A percentile compares a stretch with the other conserved stretches of the same genome.
Conservation (phyloP, 2,329 filamentous ascomycete species). For the Paramyrothecium roridum region DNA sequence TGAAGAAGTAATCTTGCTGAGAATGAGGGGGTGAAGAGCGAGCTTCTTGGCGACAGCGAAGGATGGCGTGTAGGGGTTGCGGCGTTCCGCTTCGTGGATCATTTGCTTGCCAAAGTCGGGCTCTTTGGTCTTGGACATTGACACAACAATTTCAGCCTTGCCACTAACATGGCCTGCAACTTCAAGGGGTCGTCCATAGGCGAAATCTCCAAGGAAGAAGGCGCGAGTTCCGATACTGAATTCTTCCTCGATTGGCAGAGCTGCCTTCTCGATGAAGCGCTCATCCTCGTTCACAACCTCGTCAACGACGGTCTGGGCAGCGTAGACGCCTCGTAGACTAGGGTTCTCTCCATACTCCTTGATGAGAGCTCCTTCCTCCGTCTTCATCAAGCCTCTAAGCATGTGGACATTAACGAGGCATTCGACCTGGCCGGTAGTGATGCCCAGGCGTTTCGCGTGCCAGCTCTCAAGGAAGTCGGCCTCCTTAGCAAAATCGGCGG, state of each 20-base stretch:
- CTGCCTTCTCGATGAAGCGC: slow-evolving; percentile 85
- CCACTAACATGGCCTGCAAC: slow-evolving; percentile 71
- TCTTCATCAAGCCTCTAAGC: slow-evolving; percentile 86
- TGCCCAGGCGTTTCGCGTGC: slow-evolving; percentile 89
- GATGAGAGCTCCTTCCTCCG: slow-evolving; percentile 82
- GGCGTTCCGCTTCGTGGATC: slow-evolving; percentile 65
- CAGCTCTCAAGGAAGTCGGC: slow-evolving; percentile 77
- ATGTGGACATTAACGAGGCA: slow-evolving; percentile 90
- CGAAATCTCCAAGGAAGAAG: slow-evolving; percentile 93
- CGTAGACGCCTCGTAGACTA: slow-evolving; percentile 84
- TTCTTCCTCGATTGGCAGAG: slow-evolving; percentile 87
- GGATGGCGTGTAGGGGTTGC: slow-evolving; percentile 78
- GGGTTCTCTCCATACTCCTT: slow-evolving; percentile 90
- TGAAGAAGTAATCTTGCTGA: slow-evolving; percentile 95
- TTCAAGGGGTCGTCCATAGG: slow-evolving; percentile 87
- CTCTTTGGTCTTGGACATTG: slow-evolving; percentile 68
- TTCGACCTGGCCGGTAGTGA: slow-evolving; percentile 82
- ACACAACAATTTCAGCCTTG: slow-evolving; percentile 78
- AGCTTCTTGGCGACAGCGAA: slow-evolving; percentile 84
- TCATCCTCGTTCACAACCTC: slow-evolving; percentile 86
- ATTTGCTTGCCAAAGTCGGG: slow-evolving; percentile 76
- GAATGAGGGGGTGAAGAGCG: slow-evolving; percentile 76
- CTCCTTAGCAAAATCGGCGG: slow-evolving; percentile 81
- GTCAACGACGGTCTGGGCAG: slow-evolving; percentile 88
- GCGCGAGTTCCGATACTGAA: slow-evolving; percentile 79